Evolutionary conservation across 2,329 filamentous ascomycete species (phyloP), one percentile per base, ranked within the genome.

Genomic region (Ophiocordyceps camponoti-rufipedis): DNA sequence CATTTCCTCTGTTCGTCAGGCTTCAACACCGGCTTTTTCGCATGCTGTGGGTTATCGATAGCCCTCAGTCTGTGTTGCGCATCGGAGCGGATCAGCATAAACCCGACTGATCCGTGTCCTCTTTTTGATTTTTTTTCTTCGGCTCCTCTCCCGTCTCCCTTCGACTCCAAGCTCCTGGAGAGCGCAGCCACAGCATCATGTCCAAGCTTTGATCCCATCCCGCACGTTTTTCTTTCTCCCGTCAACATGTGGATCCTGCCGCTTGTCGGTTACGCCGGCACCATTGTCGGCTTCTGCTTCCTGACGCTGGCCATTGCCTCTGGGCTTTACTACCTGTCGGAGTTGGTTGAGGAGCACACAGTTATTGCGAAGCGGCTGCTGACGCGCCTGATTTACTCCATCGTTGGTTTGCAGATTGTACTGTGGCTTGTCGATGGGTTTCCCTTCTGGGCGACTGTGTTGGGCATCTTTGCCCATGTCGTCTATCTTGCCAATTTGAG

Each of bases 251-350:
- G 88, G 86, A 86, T 98, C 68, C 69, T 98, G 58, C 88, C 89
- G 56, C 68, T 96, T 41, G 70, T 98, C 56, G 91, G 91, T 56
- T 95, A 94, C 58, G 63, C 87, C 32, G 91, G 91, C 57, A 78
- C 93, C 53, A 66, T 87, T 51, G 68, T 94, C 49, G 89, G 89
- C 60, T 98, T 98, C 68, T 78, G 77, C 57, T 96, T 98, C 66
- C 70, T 98, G 53, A 96, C 91, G 18, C 72, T 98, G 49, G 87
- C 89, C 47, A 96, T 98, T 58, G 91, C 91, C 38, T 95, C 87
- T n/a, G 91, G 91, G 35, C 78, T 98, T 28, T 98, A 98, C 68
- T 98, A 98, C 62, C 81, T 98, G 45, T 95, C 89, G 23, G 91
- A 98, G 63, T 79, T 96, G 13, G 91, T 98, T 49, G 91, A 98